phyloP scores from a whole-genome alignment of 2,329 filamentous ascomycete species.

The Cordyceps javanica region DNA sequence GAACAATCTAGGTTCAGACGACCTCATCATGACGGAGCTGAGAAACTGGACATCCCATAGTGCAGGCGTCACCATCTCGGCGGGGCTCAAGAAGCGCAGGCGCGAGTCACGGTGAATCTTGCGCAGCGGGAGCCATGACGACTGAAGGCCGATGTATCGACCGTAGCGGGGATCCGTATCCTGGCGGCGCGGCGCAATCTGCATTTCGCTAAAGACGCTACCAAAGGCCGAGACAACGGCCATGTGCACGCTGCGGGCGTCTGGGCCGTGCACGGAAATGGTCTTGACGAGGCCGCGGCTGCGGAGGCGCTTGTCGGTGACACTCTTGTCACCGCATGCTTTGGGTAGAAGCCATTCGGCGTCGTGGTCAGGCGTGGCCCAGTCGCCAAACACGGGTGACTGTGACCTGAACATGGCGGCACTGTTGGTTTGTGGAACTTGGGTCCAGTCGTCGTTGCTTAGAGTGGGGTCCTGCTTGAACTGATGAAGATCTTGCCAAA shows the following conservation, averaged over 20 bases:
- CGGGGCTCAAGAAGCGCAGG: conserved; percentile 61
- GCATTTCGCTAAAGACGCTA: conserved; percentile 43
- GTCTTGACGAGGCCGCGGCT: conserved; percentile 67
- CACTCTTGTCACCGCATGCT: conserved; percentile 57
- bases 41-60: conserved; percentile 69
- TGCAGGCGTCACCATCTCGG: conserved; percentile 67
- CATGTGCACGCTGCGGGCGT: conserved; percentile 61
- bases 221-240: conserved; percentile 59
- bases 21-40: conserved; percentile 66
- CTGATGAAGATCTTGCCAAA: conserved; percentile 47
- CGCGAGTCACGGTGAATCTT: conserved; percentile 70
- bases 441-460: conserved; percentile 48
- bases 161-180: conserved; percentile 24
- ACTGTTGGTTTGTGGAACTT: conserved; percentile 43
- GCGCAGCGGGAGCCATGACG: conserved; percentile 67
- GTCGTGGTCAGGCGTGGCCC: conserved; percentile 37
- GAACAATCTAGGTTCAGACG: conserved; percentile 61
- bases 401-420: conserved; percentile 37
- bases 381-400: conserved; percentile 42
- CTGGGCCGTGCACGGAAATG: conserved; percentile 54
- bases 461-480: conserved; percentile 36
- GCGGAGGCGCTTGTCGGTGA: conserved; percentile 63
- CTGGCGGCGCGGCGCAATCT: conserved; percentile 25
- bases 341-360: conserved; percentile 62
- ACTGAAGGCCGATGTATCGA: conserved; percentile 55